Base-by-base conservation (phyloP, 148 eudicot genomes). In the Vaccinium darrowii region DNA sequence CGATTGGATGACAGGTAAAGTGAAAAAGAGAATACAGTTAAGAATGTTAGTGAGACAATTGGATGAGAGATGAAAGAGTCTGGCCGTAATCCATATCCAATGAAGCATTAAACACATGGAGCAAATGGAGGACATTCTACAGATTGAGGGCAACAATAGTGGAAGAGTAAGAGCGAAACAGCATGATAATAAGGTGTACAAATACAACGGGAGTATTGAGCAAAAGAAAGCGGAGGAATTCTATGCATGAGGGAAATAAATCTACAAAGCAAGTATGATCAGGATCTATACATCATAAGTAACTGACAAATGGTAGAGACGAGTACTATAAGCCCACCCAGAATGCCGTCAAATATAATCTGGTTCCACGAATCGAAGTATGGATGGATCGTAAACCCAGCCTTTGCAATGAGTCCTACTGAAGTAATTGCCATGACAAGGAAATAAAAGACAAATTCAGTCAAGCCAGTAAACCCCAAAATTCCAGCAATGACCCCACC, bases 401-500 rank as follows among this genome's bases (percentile, higher is more conserved):
- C 92, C 90, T 94, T 97, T 75, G 98, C 95, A 53, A 94, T 84
- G 72, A 97, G 95, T 78, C 96, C 98, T 71, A 36, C 39, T 36
- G 39, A 36, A 36, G 39, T 36, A 36, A 36, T 36, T 36, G 39
- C 39, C 39, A 36, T 36, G 39, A 36, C 39, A 36, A 36, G 39
- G 39, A 36, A 36, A 36, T 36, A 36, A 36, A 36, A 36, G 39
- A 36, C 39, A 36, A 36, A 36, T 36, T 3, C 3, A 36, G 3
- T 36, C 39, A 36, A 36, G 39, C 98, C 92, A 2, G 94, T 97
- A n/a, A 94, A 89, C 18, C 98, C 98, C 73, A 91, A 81, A 56
- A 94, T 90, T 58, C 98, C 98, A 21, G 98, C 98, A 84, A 93
- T 91, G 83, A 95, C 94, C 81, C 98, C 98, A 75, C 95, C 98